A percentile compares a stretch with the other conserved stretches of the same genome.
These are phyloP conservation scores for Alternaria triticina DNA, from an alignment of 2,329 filamentous ascomycete species.

Conservation along the genomic window DNA sequence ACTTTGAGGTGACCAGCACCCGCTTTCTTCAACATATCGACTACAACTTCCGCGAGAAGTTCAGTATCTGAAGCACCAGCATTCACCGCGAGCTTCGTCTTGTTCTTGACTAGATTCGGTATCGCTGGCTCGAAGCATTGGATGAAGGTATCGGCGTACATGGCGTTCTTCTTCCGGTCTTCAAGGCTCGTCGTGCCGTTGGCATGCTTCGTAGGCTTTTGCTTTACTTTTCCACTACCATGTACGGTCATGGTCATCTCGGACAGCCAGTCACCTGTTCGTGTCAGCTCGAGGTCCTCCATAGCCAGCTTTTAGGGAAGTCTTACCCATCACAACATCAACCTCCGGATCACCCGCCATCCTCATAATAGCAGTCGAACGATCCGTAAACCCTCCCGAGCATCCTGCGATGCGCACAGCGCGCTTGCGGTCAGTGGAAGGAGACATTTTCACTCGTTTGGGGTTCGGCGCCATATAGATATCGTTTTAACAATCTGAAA, in stretches of 20 bases:
- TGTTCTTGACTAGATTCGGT: constrained; percentile 24
- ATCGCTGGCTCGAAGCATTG: constrained; percentile 50
- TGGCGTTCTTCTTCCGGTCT: constrained; percentile 32
- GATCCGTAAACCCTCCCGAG: constrained; percentile 50
- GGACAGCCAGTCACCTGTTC: constrained; percentile 33
- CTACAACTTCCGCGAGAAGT: constrained; percentile 30
- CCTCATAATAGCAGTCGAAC: constrained; percentile 44
- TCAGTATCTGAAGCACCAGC: constrained; percentile 61
- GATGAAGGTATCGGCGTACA: constrained; percentile 53
- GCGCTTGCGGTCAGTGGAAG: constrained; percentile 25
- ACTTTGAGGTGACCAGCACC: constrained; percentile 27
- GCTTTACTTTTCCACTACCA: constrained; percentile 43
- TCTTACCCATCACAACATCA: constrained; percentile 34
- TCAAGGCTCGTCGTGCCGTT: constrained; percentile 51
- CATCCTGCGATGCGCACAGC: constrained; percentile 42
- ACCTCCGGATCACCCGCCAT: constrained; percentile 38
- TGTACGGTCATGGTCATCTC: constrained; percentile 41
- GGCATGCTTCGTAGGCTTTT: constrained; percentile 25
- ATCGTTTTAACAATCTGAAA: neutral
- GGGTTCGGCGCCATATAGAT: neutral
- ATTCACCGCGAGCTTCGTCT: constrained; percentile 58
- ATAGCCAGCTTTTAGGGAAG: neutral
- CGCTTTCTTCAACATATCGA: constrained; percentile 14
- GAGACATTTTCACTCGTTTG: constrained; percentile 19
- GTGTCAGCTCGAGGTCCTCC: neutral